These are phyloP conservation scores for Fonsecaea multimorphosa DNA, from an alignment of 2,329 filamentous ascomycete species.

Conservation along the genomic window DNA sequence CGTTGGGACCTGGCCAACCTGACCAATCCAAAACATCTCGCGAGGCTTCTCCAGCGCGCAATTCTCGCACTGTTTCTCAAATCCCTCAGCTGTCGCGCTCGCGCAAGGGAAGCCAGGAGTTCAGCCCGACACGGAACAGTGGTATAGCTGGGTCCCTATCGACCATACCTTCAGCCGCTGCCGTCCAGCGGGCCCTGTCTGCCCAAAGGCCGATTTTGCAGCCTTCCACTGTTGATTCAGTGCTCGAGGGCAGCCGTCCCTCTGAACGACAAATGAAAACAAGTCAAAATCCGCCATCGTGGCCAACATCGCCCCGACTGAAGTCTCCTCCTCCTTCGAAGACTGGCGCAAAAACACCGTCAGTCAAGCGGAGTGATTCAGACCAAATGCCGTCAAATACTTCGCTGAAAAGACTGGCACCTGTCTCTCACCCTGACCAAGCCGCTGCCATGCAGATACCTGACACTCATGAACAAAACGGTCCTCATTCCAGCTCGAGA, in stretches of 20 bases:
- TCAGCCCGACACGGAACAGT: constrained; percentile 63
- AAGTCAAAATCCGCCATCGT: constrained; percentile 64
- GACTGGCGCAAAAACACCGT: constrained; percentile 45
- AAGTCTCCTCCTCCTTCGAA: constrained; percentile 73
- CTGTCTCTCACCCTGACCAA: constrained; percentile 33
- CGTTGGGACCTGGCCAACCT: constrained; percentile 15
- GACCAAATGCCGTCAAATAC: constrained; percentile 55
- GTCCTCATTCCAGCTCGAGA: constrained; percentile 54
- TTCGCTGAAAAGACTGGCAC: constrained; percentile 56
- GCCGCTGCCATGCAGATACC: constrained; percentile 30
- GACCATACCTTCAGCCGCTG: constrained; percentile 63
- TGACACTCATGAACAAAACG: constrained; percentile 41
- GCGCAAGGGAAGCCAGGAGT: constrained; percentile 71
- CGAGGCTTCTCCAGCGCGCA: constrained; percentile 32
- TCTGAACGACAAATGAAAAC: constrained; percentile 65
- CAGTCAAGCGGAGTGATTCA: constrained; percentile 54
- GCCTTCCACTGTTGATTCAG: constrained; percentile 65
- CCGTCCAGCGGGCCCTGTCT: constrained; percentile 71
- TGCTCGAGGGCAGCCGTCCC: constrained; percentile 66
- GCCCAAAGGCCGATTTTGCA: constrained; percentile 70
- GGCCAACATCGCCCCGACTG: constrained; percentile 77
- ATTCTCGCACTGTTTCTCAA: constrained; percentile 39
- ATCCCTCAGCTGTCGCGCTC: constrained; percentile 55
- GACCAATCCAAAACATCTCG: constrained; percentile 26
- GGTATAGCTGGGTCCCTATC: constrained; percentile 50